Conservation (phyloP, 2,329 filamentous ascomycete genomes). For the Fusarium nelsonii region DNA sequence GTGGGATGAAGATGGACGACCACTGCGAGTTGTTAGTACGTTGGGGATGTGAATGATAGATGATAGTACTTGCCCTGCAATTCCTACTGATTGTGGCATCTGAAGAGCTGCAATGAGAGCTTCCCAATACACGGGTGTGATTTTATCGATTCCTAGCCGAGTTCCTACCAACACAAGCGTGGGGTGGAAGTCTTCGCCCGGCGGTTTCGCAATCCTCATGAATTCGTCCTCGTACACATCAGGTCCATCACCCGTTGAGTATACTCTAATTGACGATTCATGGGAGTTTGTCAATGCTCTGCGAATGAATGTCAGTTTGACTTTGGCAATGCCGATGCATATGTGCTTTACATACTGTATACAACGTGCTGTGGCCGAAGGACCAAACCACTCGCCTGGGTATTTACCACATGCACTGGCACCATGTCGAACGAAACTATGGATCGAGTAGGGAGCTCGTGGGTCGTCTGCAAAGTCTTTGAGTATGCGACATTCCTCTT, state of each 20-base stretch:
- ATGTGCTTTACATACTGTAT: constrained; percentile 78
- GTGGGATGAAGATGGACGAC: constrained; percentile 87
- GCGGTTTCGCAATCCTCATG: constrained; percentile 78
- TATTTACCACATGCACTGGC: constrained; percentile 90
- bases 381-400: constrained; percentile 98
- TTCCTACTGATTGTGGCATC: constrained; percentile 93
- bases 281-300: constrained; percentile 81
- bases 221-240: constrained; percentile 95
- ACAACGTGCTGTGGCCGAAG: constrained; percentile 93
- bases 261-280: constrained; percentile 78
- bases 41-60: not conserved
- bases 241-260: constrained; percentile 88
- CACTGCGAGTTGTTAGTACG: constrained; percentile 64
- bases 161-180: constrained; percentile 92
- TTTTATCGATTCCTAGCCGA: constrained; percentile 90
- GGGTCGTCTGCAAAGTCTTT: constrained; percentile 89
- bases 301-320: constrained; percentile 7
- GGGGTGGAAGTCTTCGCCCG: constrained; percentile 77
- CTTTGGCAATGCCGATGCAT: not conserved
- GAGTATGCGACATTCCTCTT: constrained; percentile 77
- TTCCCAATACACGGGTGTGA: constrained; percentile 95
- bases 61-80: constrained; percentile 78
- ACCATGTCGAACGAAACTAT: constrained; percentile 91
- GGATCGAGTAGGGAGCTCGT: constrained; percentile 90
- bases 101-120: constrained; percentile 87